Base-by-base conservation (phyloP, 768 basidiomycete species). In the Boletus subparvulus region DNA sequence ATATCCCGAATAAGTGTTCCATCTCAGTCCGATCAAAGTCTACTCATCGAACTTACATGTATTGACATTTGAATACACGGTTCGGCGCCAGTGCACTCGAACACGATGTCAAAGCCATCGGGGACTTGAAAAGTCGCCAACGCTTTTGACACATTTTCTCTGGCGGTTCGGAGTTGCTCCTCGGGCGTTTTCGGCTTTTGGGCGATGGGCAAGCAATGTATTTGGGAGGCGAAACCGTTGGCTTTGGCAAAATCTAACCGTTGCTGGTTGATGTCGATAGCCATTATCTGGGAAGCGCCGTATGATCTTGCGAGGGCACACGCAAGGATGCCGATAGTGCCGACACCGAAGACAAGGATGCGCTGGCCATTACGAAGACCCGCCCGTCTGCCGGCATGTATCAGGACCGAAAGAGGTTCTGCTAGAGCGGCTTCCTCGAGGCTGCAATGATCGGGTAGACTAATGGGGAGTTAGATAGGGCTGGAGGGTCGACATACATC, bases 61-160 rank as follows among this genome's bases (percentile, higher is more conserved):
- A 95, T 81, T 49, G 90, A 87, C 84, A 92, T 87, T 69, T 96
- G 93, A 68, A 96, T 92, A 68, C 90, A 92, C 36, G 85, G 80
- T 72, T 96, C 94, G 3, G 92, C 93, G 59, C 95, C 95, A 13
- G 94, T 94, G 74, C 95, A 98, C 73, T 98, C 95, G 66, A 95
- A 91, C 47, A 98, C 88, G 67, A 91, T 78, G 71, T 97, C 94
- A 74, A 93, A 96, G 32, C 96, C 96, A 28, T 92, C 86, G 24
- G 78, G 77, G 57, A 80, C 74, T 57, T 73, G 76, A 66, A 92
- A 90, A 51, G 77, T 71, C 47, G 75, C 66, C 55, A 92, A 76
- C 7, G 83, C 80, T 9, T 71, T 66, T 41, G 75, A 71, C 9
- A 82, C 77, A 61, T 73, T 80, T 56, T 85, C 83, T 70, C 83